Evolutionary conservation across 306 rosid species (phyloP).

Genomic region (Vicia villosa): DNA sequence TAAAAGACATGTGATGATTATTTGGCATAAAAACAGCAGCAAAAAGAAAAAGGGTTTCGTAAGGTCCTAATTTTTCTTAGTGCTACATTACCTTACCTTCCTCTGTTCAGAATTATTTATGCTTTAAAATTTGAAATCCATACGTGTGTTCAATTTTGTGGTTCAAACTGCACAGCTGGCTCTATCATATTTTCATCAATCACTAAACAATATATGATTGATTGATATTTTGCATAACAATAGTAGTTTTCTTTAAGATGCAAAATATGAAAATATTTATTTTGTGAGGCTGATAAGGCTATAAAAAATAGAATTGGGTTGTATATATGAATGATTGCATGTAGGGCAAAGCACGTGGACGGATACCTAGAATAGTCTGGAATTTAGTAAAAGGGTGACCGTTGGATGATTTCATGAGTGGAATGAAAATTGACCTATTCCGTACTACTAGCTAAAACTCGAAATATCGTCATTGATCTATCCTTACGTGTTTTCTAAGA

Average conservation of each 20-base stretch:
- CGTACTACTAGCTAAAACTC: conserved; percentile 35
- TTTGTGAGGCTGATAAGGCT: conserved; percentile 25
- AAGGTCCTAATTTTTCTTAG: conserved; percentile 33
- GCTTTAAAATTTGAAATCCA: conserved; percentile 19
- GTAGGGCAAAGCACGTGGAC: conserved; percentile 29
- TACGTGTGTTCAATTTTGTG: conserved; percentile 40
- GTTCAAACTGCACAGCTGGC: conserved; percentile 24
- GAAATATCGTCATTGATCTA: conserved; percentile 7
- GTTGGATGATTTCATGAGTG: conserved; percentile 40
- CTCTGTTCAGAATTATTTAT: conserved; percentile 23
- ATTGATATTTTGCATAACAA: conserved; percentile 36
- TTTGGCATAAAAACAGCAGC: neutral
- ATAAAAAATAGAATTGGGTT: neutral
- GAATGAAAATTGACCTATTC: conserved; percentile 39
- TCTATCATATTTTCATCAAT: conserved; percentile 30
- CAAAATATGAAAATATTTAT: too few relatives aligned
- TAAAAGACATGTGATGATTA: neutral
- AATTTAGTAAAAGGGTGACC: conserved; percentile 23
- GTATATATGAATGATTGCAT: conserved; percentile 4
- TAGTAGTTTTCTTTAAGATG: too few relatives aligned
- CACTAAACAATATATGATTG: conserved; percentile 36
- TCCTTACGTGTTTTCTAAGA: neutral
- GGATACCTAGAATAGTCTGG: conserved; percentile 43
- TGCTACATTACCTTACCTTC: conserved; percentile 6
- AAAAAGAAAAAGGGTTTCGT: conserved; percentile 8